A percentile compares a stretch with the other conserved stretches of the same genome.
Conservation (phyloP, 2,329 filamentous ascomycete species). For the Claviceps sp. region DNA sequence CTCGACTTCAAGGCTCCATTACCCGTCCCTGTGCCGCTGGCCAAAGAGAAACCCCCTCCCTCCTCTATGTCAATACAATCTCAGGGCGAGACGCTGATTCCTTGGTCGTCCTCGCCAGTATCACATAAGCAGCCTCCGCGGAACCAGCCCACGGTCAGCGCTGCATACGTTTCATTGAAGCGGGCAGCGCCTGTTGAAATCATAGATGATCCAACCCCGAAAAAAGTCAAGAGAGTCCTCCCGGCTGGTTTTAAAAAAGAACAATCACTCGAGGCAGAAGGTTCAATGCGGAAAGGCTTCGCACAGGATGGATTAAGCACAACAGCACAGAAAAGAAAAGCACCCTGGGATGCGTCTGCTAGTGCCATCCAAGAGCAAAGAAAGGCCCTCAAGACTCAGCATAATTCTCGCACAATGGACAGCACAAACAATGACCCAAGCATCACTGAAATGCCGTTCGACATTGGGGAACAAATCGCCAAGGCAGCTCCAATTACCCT, state of each 20-base stretch:
- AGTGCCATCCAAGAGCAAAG: constrained; percentile 68
- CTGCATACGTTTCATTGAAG: constrained; percentile 22
- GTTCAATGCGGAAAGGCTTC: constrained; percentile 1
- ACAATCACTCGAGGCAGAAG: constrained; percentile 22
- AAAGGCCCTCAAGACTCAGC: constrained; percentile 54
- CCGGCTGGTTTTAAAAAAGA: constrained; percentile 32
- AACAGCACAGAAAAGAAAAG: constrained; percentile 21
- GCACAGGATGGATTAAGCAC: constrained; percentile 13
- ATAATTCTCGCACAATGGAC: constrained; percentile 20
- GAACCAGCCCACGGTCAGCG: constrained; percentile 8
- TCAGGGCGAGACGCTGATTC: constrained; percentile 26
- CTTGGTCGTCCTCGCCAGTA: constrained; percentile 60
- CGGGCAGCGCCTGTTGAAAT: constrained; percentile 24
- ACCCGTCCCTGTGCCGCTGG: constrained; percentile 27
- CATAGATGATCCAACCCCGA: constrained; percentile 12
- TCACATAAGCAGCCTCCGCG: constrained; percentile 31
- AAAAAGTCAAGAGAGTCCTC: constrained; percentile 46
- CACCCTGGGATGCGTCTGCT: constrained; percentile 58
- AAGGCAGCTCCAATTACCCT: constrained; percentile 49
- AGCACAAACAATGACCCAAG: constrained; percentile 20
- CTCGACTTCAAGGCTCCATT: constrained; percentile 51
- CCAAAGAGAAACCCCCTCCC: constrained; percentile 15
- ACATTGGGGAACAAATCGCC: constrained; percentile 22
- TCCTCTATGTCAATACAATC: constrained; percentile 16
- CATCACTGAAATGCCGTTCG: constrained; percentile 24